Evolutionary conservation across 495 filamentous ascomycete species (phyloP), one percentile per base, ranked within the genome.

Genomic region (Lepraria neglecta): DNA sequence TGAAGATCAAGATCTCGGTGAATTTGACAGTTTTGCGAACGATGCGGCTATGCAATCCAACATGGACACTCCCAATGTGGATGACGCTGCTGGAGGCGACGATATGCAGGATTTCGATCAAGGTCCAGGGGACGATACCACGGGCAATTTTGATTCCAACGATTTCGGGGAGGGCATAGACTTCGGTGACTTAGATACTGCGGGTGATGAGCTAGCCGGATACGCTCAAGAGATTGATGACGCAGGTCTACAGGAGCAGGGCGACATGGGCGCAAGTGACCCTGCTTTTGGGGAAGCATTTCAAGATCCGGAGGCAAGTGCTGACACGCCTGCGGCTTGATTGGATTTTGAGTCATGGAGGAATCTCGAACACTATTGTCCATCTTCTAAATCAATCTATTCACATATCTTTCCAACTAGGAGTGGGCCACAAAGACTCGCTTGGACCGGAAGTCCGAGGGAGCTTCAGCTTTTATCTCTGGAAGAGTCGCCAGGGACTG

Each of bases 211-310:
- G 10, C 68, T 87, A n/a, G 80, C 82, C 6, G 82, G 80, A 17
- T 86, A 79, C 62, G 76, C 71, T n/a, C 77, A 79, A 53, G 78
- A 80, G 53, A 74, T 80, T 44, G 81, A 77, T 45, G 78, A 72
- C 1, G 64, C 78, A 15, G 77, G 78, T 62, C 71, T 80, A 7
- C 76, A 77, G 14, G 65, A 65, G 19, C 56, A 63, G 15, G 66
- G 65, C 35, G 74, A 65, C 28, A 60, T 78, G 43, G 81, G 79
- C 54, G 67, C 84, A 48, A 81, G 83, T 28, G 78, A 83, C 61
- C 82, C 78, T 43, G 83, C 82, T 15, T 86, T 86, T 71, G 83
- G 81, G 9, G 82, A 86, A 58, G 82, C 83, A 2, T 82, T 85
- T 70, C 81, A 84, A 59, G 80, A 77, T 27, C 82, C 82, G 40